phyloP scores from a whole-genome alignment of 1,139 yeast species.

The Blastobotrys arbuscula region DNA sequence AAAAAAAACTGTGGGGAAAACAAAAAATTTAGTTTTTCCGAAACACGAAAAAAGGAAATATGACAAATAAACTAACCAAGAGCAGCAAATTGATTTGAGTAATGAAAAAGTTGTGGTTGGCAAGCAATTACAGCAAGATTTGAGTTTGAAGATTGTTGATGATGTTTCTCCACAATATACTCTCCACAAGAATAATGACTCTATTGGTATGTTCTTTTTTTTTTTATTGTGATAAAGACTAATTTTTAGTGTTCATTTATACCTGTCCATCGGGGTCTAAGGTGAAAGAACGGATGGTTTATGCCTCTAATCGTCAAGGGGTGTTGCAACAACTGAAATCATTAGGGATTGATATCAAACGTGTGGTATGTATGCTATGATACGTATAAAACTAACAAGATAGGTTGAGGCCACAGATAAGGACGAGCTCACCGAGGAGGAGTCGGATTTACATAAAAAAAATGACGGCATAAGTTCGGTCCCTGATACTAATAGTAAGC shows the following conservation, averaged over 20 bases:
- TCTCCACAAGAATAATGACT: conserved; percentile 35
- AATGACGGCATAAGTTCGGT: conserved; percentile 1
- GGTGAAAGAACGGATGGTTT: conserved; percentile 87
- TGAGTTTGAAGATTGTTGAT: conserved; percentile 34
- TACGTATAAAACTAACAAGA: conserved; percentile 6
- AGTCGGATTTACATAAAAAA: background rate
- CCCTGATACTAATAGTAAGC: conserved; percentile 9
- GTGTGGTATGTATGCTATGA: conserved; percentile 20
- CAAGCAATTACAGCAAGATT: conserved; percentile 14
- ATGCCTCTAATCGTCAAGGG: conserved; percentile 77
- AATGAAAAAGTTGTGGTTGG: conserved; percentile 35
- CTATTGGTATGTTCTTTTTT: conserved; percentile 2
- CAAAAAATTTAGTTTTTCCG: no score
- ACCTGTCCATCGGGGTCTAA: conserved; percentile 88
- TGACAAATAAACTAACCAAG: background rate
- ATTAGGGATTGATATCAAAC: conserved; percentile 20
- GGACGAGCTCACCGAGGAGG: conserved; percentile 22
- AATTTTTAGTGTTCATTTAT: conserved; percentile 73
- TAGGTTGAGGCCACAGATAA: conserved; percentile 32
- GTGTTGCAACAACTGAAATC: conserved; percentile 29
- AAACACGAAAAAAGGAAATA: no score
- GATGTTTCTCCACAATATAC: conserved; percentile 53
- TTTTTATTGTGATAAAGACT: conserved; percentile 18
- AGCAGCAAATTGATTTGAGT: conserved; percentile 33
- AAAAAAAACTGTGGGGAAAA: conserved; percentile 2